Evolutionary conservation across 257 asterid species (phyloP).

Genomic region (Lycium barbarum): DNA sequence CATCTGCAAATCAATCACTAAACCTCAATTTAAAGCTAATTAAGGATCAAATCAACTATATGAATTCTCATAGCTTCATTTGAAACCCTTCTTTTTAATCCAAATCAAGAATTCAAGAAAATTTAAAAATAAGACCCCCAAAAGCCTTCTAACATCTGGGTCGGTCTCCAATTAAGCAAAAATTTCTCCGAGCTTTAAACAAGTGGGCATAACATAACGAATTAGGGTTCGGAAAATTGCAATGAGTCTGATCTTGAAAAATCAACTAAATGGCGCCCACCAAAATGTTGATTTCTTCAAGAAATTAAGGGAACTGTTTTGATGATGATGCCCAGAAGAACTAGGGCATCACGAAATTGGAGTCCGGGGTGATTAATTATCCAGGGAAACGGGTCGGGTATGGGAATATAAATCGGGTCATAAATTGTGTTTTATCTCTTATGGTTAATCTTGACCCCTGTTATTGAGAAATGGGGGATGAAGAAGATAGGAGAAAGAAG

Average conservation of each 20-base stretch:
- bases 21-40: conserved; percentile 33
- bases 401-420: not conserved
- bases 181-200: conserved; percentile 16
- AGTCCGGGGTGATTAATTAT: not conserved
- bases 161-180: conserved; percentile 32
- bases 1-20: conserved; percentile 27
- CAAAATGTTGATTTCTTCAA: conserved; percentile 32
- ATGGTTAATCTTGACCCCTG: conserved; percentile 16
- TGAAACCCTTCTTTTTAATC: not conserved
- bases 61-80: conserved; percentile 3
- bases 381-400: conserved; percentile 2
- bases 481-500: not conserved
- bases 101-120: no score
- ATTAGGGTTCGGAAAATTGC: conserved; percentile 23
- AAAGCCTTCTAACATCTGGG: conserved; percentile 56
- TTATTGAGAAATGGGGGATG: conserved; percentile 4
- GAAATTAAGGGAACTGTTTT: conserved; percentile 20
- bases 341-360: not conserved
- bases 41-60: not conserved
- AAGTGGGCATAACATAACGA: conserved; percentile 27
- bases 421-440: not conserved
- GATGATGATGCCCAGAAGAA: conserved; percentile 9
- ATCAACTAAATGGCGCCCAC: conserved; percentile 36
- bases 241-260: conserved; percentile 24
- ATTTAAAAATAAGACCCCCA: conserved; percentile 9